These are phyloP conservation scores for Kodamaea jinghongensis DNA, from an alignment of 805 yeast species.

Conservation along the genomic window DNA sequence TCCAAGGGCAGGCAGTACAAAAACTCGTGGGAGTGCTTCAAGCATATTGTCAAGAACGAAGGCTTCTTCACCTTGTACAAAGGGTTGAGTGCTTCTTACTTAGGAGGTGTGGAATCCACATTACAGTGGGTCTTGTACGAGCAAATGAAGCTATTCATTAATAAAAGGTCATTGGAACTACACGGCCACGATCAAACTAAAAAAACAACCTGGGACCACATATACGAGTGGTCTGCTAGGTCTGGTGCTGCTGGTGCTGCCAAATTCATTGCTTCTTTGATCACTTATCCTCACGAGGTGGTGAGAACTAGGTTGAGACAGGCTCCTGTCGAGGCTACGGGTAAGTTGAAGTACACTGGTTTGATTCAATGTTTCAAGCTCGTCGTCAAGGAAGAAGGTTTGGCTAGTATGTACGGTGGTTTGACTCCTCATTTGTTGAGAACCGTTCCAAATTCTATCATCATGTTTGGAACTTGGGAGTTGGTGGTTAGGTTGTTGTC, in stretches of 20 bases:
- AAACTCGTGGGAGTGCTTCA: slow-evolving; percentile 82
- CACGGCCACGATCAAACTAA: slow-evolving; percentile 28
- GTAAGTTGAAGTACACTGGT: slow-evolving; percentile 85
- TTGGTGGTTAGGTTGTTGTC: slow-evolving; percentile 44
- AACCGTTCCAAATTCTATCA: slow-evolving; percentile 96
- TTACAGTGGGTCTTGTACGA: slow-evolving; percentile 96
- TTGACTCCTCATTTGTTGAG: slow-evolving; percentile 94
- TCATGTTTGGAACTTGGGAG: slow-evolving; percentile 99
- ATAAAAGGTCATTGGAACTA: slow-evolving; percentile 42
- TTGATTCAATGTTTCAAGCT: slow-evolving; percentile 81
- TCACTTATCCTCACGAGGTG: slow-evolving; percentile 97
- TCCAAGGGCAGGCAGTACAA: slow-evolving; percentile 63
- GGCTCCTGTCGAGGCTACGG: slow-evolving; percentile 74
- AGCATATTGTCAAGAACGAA: slow-evolving; percentile 66
- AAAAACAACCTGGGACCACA: slow-evolving; percentile 52
- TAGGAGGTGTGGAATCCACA: slow-evolving; percentile 91
- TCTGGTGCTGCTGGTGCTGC: slow-evolving; percentile 98
- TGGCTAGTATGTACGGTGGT: slow-evolving; percentile 94
- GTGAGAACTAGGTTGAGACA: slow-evolving; percentile 94
- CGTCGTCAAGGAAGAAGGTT: slow-evolving; percentile 89
- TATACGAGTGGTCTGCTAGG: slow-evolving; percentile 90
- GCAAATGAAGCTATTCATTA: slow-evolving; percentile 78
- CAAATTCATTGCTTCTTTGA: slow-evolving; percentile 84
- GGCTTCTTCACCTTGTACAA: slow-evolving; percentile 79
- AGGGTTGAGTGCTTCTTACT: slow-evolving; percentile 91